phyloP scores from a whole-genome alignment of 2,329 filamentous ascomycete genomes.

The Aspergillus aculeatus region DNA sequence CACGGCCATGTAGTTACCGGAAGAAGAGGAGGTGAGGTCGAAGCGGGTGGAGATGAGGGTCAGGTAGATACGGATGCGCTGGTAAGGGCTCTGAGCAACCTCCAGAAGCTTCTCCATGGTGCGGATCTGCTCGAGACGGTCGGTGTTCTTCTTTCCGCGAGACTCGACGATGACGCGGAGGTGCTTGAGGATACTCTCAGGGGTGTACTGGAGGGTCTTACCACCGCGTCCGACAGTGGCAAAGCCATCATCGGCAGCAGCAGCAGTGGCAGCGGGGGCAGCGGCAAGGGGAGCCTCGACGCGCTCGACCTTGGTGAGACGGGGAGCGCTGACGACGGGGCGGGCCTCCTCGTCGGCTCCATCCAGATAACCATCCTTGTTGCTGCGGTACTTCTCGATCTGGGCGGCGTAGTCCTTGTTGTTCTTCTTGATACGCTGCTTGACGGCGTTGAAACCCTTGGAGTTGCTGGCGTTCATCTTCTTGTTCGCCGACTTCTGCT shows the following conservation, averaged over 20 bases:
- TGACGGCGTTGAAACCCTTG: constrained; percentile 91
- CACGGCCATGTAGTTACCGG: constrained; percentile 76
- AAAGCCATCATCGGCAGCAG: constrained; percentile 79
- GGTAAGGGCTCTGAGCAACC: constrained; percentile 87
- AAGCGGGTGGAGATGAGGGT: constrained; percentile 92
- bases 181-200: constrained; percentile 98
- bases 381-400: constrained; percentile 79
- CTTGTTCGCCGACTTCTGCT: constrained; percentile 93
- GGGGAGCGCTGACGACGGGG: constrained; percentile 47
- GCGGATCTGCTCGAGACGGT: constrained; percentile 89
- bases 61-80: constrained; percentile 86
- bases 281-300: constrained; percentile 51
- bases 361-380: constrained; percentile 86
- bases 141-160: constrained; percentile 98
- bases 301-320: constrained; percentile 50
- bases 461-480: constrained; percentile 98
- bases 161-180: constrained; percentile 90
- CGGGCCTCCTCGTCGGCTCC: constrained; percentile 72
- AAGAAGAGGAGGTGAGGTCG: constrained; percentile 78
- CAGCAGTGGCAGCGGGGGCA: constrained; percentile 40
- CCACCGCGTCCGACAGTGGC: constrained; percentile 85
- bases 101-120: constrained; percentile 95
- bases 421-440: constrained; percentile 98
- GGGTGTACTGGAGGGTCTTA: constrained; percentile 85
- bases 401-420: constrained; percentile 91